These are phyloP conservation scores for Solanum paucissectum DNA, from an alignment of 257 asterid species.

Conservation along the genomic window DNA sequence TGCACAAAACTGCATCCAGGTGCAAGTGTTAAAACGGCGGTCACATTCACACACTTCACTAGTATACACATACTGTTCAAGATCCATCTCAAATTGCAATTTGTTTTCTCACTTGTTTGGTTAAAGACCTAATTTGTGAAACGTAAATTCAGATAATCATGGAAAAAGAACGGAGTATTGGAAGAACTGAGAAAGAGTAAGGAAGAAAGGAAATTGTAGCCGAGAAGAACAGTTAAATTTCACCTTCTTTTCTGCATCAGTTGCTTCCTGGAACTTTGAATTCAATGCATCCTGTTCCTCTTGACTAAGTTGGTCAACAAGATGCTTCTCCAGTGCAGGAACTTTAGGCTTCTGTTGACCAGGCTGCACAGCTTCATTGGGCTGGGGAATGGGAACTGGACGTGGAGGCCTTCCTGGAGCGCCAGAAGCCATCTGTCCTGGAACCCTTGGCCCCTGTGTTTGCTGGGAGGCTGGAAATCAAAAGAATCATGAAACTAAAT, in stretches of 20 bases:
- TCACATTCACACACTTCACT: neutral
- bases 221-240: neutral
- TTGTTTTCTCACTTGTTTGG: neutral
- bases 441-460: constrained; percentile 42
- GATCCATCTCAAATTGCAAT: neutral
- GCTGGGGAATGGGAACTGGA: constrained; percentile 61
- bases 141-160: neutral
- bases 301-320: constrained; percentile 75
- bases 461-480: constrained; percentile 51
- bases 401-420: constrained; percentile 79
- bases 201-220: neutral
- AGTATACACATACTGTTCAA: neutral
- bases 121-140: neutral
- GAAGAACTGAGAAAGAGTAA: neutral
- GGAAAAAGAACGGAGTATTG: neutral
- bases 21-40: neutral
- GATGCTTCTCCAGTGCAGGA: constrained; percentile 88
- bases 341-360: constrained; percentile 71
- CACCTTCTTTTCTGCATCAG: constrained; percentile 90
- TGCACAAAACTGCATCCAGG: neutral
- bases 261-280: constrained; percentile 81
- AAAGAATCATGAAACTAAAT: neutral
- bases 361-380: constrained; percentile 42
- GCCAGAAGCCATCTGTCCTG: constrained; percentile 31
- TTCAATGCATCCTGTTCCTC: constrained; percentile 83